Base-by-base conservation (phyloP, 75 land plant species). In the Cunninghamia lanceolata region DNA sequence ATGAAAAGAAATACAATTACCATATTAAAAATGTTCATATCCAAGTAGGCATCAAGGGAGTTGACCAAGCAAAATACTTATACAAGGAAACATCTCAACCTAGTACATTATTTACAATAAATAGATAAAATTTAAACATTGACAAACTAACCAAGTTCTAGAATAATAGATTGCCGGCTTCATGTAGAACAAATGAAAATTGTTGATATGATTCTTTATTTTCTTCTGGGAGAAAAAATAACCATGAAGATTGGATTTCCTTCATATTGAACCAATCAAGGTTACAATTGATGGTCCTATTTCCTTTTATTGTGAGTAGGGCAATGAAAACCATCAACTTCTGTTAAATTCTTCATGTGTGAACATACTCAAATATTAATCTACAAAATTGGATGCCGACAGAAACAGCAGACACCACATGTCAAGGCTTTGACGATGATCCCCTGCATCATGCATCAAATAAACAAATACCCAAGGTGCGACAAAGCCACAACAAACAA, bases 381-480 rank as follows among this genome's bases (percentile, higher is more conserved):
- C 82, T 80, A 80, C 47, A 80, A 43, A 80, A 80, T 80, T 80
- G 47, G 28, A 40, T 40, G 82, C 47, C n/a, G 38, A 42, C 9
- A 28, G 82, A 40, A 80, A 21, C 17, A 40, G 16, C 42, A 80
- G 47, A 77, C 21, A 43, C 42, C 28, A 8, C 46, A 21, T 9
- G 45, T 80, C 45, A 80, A 80, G 82, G 47, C 82, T 80, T 80
- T 40, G 82, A 16, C 9, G 82, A 40, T 28, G 19, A 39, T 80
- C 46, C 43, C 82, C 82, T 80, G 82, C 30, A 80, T 77, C 82
- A 80, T 40, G 47, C 28, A 43, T 80, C 42, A 38, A 43, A 43
- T 47, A 63, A 42, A 80, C 30, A 80, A 21, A 40, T 40, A 11
- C 36, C 43, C 47, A 40, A 40, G n/a, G 9, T 9, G 9, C 30